phyloP scores from a whole-genome alignment of 2,329 filamentous ascomycete genomes.

The Dactylellina haptotyla region DNA sequence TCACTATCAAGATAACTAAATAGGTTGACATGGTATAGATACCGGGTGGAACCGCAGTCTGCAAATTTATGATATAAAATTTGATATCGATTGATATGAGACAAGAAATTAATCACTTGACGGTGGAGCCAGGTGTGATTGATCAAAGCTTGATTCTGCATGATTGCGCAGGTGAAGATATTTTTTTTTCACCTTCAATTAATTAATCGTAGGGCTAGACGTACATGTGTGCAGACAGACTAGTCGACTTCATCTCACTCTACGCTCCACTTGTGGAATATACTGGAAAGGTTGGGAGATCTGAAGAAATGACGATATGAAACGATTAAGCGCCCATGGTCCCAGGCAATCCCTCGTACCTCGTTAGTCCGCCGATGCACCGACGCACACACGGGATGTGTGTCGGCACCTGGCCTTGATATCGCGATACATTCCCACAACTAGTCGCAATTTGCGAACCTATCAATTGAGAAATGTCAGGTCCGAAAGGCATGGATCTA shows the following conservation, averaged over 20 bases:
- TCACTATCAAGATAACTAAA: no score
- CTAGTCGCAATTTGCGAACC: constrained; percentile 22
- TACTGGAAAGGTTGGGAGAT: not conserved
- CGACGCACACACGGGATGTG: not conserved
- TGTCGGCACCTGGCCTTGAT: constrained; percentile 3
- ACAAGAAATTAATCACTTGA: not conserved
- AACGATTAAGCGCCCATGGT: not conserved
- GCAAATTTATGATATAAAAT: not conserved
- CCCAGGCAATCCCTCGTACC: not conserved
- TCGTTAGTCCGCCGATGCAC: not conserved
- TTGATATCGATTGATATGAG: not conserved
- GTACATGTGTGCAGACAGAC: no score
- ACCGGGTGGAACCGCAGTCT: no score
- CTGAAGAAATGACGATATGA: not conserved
- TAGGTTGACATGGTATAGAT: no score
- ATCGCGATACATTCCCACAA: constrained; percentile 13
- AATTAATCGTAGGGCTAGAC: no score
- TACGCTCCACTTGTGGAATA: not conserved
- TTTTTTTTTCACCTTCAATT: not conserved
- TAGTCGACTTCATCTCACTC: no score
- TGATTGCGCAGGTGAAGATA: not conserved
- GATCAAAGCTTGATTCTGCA: constrained; percentile 29
- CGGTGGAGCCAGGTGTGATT: not conserved
- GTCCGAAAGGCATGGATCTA: not conserved
- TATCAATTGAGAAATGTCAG: not conserved